These are phyloP conservation scores for Candida wancherniae DNA, from an alignment of 805 yeast genomes.

Conservation along the genomic window DNA sequence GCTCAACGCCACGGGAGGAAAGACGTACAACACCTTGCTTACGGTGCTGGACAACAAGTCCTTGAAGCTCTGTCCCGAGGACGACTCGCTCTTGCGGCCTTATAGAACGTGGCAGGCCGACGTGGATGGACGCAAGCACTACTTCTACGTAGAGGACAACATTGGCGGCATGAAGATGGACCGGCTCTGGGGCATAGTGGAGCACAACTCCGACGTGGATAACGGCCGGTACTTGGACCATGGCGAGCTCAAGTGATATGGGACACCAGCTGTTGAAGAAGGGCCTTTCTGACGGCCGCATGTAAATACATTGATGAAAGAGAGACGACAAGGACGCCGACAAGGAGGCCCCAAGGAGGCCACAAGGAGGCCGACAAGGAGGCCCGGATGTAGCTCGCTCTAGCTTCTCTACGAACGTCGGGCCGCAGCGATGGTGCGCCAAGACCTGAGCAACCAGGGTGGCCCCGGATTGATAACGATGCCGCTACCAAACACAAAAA, in stretches of 20 bases:
- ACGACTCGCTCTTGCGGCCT: constrained; percentile 17
- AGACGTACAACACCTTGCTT: constrained; percentile 58
- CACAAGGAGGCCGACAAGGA: no score
- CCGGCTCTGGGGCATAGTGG: constrained; percentile 79
- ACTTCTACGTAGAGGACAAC: constrained; percentile 62
- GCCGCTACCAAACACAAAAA: no score
- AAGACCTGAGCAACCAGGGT: no score
- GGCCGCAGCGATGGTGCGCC: no score
- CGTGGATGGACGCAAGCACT: constrained; percentile 30
- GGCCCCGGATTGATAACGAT: no score
- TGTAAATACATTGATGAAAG: no score
- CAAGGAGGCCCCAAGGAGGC: no score
- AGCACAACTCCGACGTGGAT: constrained; percentile 57
- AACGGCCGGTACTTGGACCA: constrained; percentile 51
- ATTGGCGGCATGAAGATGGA: constrained; percentile 83
- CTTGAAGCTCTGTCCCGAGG: constrained; percentile 31
- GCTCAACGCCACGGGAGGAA: constrained; percentile 61
- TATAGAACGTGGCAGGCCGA: constrained; percentile 37
- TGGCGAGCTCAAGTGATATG: background rate
- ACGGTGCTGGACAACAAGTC: constrained; percentile 32
- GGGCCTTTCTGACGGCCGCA: no score
- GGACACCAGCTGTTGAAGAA: background rate
- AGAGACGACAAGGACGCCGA: no score
- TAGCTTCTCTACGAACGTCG: no score
- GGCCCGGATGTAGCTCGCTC: no score